A percentile compares a stretch with the other conserved stretches of the same genome.
Evolutionary conservation across 1,284 basidiomycete species (phyloP).

Genomic region (Salmacisia buchloeana): DNA sequence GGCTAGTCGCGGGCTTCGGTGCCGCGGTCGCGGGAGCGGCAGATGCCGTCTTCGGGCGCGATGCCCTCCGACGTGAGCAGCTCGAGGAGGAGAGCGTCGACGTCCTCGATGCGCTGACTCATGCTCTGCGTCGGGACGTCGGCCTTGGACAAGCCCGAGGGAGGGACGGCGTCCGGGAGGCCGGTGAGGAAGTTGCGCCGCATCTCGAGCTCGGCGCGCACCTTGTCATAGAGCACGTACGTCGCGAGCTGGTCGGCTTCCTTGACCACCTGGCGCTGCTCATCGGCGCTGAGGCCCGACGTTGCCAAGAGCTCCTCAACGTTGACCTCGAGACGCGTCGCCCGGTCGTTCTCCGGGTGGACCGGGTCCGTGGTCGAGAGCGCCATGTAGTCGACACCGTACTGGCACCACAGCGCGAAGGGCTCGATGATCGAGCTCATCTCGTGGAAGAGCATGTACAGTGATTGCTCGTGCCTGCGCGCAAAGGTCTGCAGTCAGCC

Average conservation of each 20-base stretch:
- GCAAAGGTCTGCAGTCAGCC: too few species aligned
- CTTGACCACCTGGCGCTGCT: constrained; percentile 34
- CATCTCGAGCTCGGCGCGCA: constrained; percentile 43
- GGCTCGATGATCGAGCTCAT: constrained; percentile 36
- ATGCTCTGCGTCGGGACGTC: constrained; percentile 23
- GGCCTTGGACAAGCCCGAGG: constrained; percentile 23
- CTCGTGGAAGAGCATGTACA: constrained; percentile 47
- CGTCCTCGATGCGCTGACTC: constrained; percentile 27
- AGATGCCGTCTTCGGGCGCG: constrained; percentile 31
- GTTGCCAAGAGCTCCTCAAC: constrained; percentile 33
- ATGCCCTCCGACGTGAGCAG: constrained; percentile 32
- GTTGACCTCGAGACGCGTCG: constrained; percentile 45
- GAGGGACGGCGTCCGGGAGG: constrained; percentile 23
- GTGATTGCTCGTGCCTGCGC: constrained; percentile 45
- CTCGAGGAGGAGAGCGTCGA: constrained; percentile 35
- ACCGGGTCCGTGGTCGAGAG: constrained; percentile 43
- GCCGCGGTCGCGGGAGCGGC: constrained; percentile 34
- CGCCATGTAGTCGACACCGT: constrained; percentile 43
- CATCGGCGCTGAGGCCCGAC: constrained; percentile 24
- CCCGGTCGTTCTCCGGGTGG: constrained; percentile 38
- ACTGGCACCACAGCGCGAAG: constrained; percentile 42
- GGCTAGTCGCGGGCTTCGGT: constrained; percentile 36
- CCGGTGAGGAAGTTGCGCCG: constrained; percentile 40
- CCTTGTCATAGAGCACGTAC: constrained; percentile 42
- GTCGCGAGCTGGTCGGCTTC: constrained; percentile 36